A percentile compares a stretch with the other conserved stretches of the same genome.
phyloP scores from a whole-genome alignment of 2,329 filamentous ascomycete genomes.

The Xylariaceae sp. region DNA sequence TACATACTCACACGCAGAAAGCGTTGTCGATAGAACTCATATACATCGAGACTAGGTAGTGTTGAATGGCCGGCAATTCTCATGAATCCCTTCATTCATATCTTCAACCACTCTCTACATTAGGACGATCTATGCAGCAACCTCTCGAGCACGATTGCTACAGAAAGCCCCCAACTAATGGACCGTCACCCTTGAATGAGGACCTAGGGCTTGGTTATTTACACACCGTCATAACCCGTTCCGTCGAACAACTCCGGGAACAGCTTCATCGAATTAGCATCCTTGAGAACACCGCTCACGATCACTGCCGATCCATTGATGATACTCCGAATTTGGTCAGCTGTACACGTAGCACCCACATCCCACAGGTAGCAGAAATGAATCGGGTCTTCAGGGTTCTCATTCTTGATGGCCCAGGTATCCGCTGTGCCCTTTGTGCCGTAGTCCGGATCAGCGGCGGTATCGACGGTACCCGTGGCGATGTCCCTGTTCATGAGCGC shows the following conservation, averaged over 20 bases:
- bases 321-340: constrained; percentile 36
- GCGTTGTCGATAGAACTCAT: background rate
- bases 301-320: constrained; percentile 34
- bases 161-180: background rate
- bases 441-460: constrained; percentile 42
- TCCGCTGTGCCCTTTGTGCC: constrained; percentile 28
- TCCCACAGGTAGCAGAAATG: constrained; percentile 56
- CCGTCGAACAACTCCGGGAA: constrained; percentile 27
- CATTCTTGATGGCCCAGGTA: constrained; percentile 45
- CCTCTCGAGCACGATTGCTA: background rate
- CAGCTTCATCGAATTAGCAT: constrained; percentile 28
- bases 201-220: background rate
- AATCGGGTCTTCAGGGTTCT: constrained; percentile 40
- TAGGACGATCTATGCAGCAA: constrained; percentile 4
- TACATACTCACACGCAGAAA: background rate
- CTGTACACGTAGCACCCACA: constrained; percentile 48
- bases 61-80: background rate
- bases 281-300: constrained; percentile 32
- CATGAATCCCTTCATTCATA: background rate
- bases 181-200: background rate
- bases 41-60: background rate
- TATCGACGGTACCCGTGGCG: constrained; percentile 45
- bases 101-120: constrained; percentile 1
- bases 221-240: background rate
- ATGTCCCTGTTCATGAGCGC: constrained; percentile 48